Percentiles rank a stretch among this genome's conserved stretches.
Evolutionary conservation across 169 alveolate species (phyloP).

Genomic region (Cryptosporidium viatorum): DNA sequence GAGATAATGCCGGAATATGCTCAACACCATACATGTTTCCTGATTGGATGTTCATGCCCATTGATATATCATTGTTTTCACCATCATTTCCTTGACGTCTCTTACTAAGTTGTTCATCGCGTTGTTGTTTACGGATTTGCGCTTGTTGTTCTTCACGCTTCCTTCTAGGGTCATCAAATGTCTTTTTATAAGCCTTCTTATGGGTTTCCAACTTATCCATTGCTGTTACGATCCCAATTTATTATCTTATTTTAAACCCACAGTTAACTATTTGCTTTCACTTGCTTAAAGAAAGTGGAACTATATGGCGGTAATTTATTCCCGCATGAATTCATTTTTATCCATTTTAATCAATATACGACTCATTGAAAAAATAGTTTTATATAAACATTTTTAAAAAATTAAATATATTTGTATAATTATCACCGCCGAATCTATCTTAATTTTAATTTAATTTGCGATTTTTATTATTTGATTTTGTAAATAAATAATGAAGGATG

Average conservation of each 20-base stretch:
- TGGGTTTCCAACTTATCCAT: conserved; percentile 75
- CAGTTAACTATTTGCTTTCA: conserved; percentile 17
- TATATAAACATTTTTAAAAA: no score
- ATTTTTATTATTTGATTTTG: neutral
- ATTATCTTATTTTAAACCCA: conserved; percentile 5
- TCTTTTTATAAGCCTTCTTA: conserved; percentile 85
- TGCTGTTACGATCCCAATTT: neutral
- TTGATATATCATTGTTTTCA: conserved; percentile 71
- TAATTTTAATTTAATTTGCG: neutral
- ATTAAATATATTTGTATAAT: neutral
- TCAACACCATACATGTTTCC: conserved; percentile 78
- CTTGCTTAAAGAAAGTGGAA: neutral
- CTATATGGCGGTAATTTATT: neutral
- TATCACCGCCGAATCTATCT: neutral
- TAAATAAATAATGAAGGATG: conserved; percentile 41
- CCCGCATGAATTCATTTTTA: neutral
- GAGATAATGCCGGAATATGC: conserved; percentile 80
- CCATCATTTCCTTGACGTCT: conserved; percentile 83
- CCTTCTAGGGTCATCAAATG: conserved; percentile 90
- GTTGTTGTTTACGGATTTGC: conserved; percentile 90
- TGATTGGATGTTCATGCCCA: conserved; percentile 64
- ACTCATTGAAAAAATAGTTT: neutral
- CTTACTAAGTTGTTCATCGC: conserved; percentile 88
- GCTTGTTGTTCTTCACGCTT: conserved; percentile 91
- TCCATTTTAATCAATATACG: neutral